Evolutionary conservation across 805 yeast genomes (phyloP), one percentile per base, ranked within the genome.

Genomic region (Metschnikowia hibisci): DNA sequence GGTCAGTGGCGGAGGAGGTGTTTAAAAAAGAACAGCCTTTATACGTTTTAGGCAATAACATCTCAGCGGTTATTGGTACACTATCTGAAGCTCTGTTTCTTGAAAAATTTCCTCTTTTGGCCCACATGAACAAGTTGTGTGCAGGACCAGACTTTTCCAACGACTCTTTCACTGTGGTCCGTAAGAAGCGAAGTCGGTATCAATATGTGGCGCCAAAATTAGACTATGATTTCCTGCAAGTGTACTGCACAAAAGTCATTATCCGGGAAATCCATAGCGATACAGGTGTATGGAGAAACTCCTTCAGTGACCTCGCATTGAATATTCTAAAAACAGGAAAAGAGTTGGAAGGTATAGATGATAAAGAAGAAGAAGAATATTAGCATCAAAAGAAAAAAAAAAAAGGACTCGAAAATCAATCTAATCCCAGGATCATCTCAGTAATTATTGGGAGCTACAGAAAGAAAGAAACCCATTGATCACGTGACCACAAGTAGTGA

Each of bases 41-140:
- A n/a, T 54, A 61, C 28, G 48, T 76, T 34, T 57, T 81, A 14
- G 81, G 80, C 5, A 81, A 81, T 52, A 70, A 81, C 53, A 46
- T 79, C 3, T 54, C 71, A 0, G 67, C 68, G 5, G 84, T 81
- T 48, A 78, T 82, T 1, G 82, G 78, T 42, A 63, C 84, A 40
- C 61, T 76, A 27, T 64, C 78, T 3, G 67, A 66, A 40, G 38
- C 44, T 7, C 73, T 69, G 46, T 56, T 80, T 27, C 61, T 60
- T 41, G 67, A 62, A 8, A 66, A 65, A 41, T 79, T 75, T 49
- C 77, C 77, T 0, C 42, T 54, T 1, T 45, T 79, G 20, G 66
- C 81, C 10, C 69, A 69, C 31, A 48, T 76, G 16, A 64, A 61
- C 16, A 48, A 64, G 15, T 20, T 58, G 38, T 31, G 53, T 4